A percentile compares a stretch with the other conserved stretches of the same genome.
phyloP scores from a whole-genome alignment of 768 basidiomycete species.

The Zangia roseola region DNA sequence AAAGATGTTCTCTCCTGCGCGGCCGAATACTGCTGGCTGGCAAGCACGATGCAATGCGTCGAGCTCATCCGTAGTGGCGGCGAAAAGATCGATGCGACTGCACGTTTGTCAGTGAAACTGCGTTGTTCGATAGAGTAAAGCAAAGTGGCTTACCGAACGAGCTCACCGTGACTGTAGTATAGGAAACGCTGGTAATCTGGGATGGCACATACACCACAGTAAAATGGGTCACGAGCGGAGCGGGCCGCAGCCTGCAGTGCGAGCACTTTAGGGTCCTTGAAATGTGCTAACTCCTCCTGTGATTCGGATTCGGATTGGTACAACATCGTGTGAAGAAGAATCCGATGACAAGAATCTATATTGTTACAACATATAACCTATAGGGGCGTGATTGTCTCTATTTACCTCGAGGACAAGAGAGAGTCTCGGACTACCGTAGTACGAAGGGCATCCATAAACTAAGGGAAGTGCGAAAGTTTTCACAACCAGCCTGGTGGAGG shows the following conservation, averaged over 20 bases:
- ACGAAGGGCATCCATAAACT: too few species aligned
- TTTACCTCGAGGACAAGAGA: too few species aligned
- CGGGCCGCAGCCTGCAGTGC: background rate
- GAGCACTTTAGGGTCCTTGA: background rate
- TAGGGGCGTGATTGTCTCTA: too few species aligned
- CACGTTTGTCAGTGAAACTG: background rate
- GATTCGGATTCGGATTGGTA: too few species aligned
- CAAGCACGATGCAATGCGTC: slow-evolving; percentile 34
- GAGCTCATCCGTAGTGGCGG: background rate
- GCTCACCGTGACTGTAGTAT: background rate
- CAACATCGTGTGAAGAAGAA: too few species aligned
- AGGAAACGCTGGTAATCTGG: background rate
- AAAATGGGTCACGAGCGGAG: background rate
- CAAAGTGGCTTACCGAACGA: background rate
- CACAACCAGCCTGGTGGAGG: too few species aligned
- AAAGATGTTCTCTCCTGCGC: slow-evolving; percentile 33
- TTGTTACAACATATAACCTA: too few species aligned
- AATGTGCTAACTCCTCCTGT: too few species aligned
- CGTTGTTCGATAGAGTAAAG: too few species aligned
- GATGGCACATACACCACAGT: background rate
- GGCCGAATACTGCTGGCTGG: slow-evolving; percentile 41
- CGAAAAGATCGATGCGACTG: background rate
- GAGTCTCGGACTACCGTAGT: too few species aligned
- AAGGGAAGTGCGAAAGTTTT: too few species aligned
- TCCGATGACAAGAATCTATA: too few species aligned